Percentiles rank a stretch among this genome's conserved stretches.
phyloP scores from a whole-genome alignment of 768 basidiomycete genomes.

The Cystofilobasidium bisporidii region DNA sequence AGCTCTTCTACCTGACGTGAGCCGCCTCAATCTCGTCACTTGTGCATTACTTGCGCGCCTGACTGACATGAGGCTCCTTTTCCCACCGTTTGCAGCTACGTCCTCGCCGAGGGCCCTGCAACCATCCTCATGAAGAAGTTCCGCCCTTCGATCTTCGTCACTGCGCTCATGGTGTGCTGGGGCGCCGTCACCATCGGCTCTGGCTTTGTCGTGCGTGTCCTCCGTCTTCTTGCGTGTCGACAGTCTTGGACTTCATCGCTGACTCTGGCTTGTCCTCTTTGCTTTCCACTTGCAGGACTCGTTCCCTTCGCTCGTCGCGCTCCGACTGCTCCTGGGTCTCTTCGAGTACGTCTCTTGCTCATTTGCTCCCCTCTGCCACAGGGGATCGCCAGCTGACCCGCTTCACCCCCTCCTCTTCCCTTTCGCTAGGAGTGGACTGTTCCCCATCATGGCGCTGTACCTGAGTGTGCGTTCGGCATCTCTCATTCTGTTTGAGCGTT shows the following conservation, averaged over 20 bases:
- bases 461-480: neutral
- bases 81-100: too few species aligned
- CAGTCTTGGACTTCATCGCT: too few species aligned
- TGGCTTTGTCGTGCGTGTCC: neutral
- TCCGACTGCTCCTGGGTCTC: slow-evolving; percentile 30
- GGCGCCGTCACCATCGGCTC: slow-evolving; percentile 15
- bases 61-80: too few species aligned
- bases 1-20: too few species aligned
- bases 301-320: slow-evolving; percentile 19
- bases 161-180: slow-evolving; percentile 7
- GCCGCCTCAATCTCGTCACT: too few species aligned
- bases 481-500: slow-evolving; percentile 25
- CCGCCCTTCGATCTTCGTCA: slow-evolving; percentile 14
- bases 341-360: slow-evolving; percentile 20
- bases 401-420: too few species aligned
- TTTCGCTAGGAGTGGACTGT: slow-evolving; percentile 28
- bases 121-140: slow-evolving; percentile 34
- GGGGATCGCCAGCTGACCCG: too few species aligned
- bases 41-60: too few species aligned
- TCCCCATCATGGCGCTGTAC: slow-evolving; percentile 24
- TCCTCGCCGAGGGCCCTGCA: slow-evolving; percentile 43
- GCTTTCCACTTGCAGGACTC: too few species aligned
- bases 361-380: too few species aligned
- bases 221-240: too few species aligned
- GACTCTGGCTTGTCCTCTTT: too few species aligned